Evolutionary conservation across 2,329 filamentous ascomycete genomes (phyloP).

Genomic region (Botryosphaeria dothidea): DNA sequence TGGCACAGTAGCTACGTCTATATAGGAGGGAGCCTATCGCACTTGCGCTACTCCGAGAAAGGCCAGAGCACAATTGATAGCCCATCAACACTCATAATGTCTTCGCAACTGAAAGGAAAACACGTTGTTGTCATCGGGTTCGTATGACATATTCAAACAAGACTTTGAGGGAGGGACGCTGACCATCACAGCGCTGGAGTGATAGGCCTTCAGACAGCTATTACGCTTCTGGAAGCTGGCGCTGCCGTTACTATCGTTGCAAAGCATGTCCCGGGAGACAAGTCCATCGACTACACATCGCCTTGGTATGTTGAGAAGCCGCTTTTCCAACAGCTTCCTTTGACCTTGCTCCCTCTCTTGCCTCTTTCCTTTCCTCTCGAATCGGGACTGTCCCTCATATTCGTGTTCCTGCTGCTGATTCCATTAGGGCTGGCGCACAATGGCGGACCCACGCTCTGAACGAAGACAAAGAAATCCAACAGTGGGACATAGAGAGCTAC

Average conservation of each 20-base stretch:
- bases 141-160: neutral
- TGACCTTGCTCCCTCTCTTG: neutral
- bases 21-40: neutral
- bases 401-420: neutral
- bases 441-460: slow-evolving; percentile 46
- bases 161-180: no score
- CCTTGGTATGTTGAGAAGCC: slow-evolving; percentile 47
- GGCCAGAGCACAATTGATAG: neutral
- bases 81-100: neutral
- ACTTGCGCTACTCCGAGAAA: neutral
- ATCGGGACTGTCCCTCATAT: no score
- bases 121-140: slow-evolving; percentile 18
- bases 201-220: slow-evolving; percentile 48
- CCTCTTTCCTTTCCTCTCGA: no score
- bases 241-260: slow-evolving; percentile 47
- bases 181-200: slow-evolving; percentile 44
- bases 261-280: slow-evolving; percentile 44
- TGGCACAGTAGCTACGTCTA: neutral
- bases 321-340: slow-evolving; percentile 6
- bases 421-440: slow-evolving; percentile 48
- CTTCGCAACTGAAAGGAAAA: slow-evolving; percentile 5
- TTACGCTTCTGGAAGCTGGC: slow-evolving; percentile 43
- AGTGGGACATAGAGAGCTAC: slow-evolving; percentile 49
- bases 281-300: slow-evolving; percentile 45
- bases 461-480: slow-evolving; percentile 30